Evolutionary conservation across 192 early-diverging fungal genomes (phyloP), one percentile per base, ranked within the genome.

Genomic region (Backusella parvicylindrica): DNA sequence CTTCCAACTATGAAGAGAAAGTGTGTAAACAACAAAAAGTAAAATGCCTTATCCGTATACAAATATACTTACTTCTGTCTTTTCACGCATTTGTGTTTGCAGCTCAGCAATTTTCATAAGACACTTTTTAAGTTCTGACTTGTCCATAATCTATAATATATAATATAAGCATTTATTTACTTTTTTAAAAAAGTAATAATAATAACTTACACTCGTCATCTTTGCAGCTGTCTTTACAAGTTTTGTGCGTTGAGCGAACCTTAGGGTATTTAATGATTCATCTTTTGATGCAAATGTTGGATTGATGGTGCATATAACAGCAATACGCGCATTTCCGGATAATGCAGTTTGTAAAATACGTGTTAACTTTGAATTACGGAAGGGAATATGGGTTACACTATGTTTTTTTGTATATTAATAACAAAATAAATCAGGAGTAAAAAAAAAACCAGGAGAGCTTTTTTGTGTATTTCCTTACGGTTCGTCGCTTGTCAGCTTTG

Each of bases 301-400:
- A 36, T 92, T 95, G 71, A 97, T 92, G 0, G 97, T 98, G 77
- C 95, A 96, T 31, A 99, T 95, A n/a, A 99, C 95, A 12, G 93
- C 86, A 2, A 96, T 92, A 1, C 90, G 88, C 0, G 96, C 94
- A 81, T 96, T 98, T 49, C 98, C 98, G 11, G 92, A 93, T 7
- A 99, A 84, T 2, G 98, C 97, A 6, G 92, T 86, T 80, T 98
- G 96, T 28, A 99, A 77, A 36, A 99, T 97, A n/a, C 98, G 84
- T 7, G 98, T 99, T 38, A 99, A 81, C 73, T 98, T 98, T 0
- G 97, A 98, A 75, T 99, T 95, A 53, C 98, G 94, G 84, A 94
- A 99, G 1, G 98, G 98, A 43, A 99, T 95, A 82, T 98, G 97
- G 3, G 86, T 84, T 2, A 79, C 78, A 69, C 43, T 56, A 49